A percentile compares a stretch with the other conserved stretches of the same genome.
Conservation (phyloP, 257 asterid genomes). For the Marsdenia floribunda region DNA sequence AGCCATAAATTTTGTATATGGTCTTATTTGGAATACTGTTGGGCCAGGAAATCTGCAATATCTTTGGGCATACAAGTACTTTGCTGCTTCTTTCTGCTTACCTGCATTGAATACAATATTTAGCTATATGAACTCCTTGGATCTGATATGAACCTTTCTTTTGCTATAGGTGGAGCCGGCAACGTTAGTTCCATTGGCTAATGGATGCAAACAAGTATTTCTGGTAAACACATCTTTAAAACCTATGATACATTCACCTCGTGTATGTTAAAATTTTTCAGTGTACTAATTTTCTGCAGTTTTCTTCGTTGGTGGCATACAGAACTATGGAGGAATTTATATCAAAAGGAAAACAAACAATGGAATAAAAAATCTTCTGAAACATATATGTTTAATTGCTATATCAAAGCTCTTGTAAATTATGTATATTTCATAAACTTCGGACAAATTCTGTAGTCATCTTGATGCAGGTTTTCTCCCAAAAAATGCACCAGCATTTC, state of each 20-base stretch:
- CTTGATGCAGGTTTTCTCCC: not conserved
- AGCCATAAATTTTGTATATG: not conserved
- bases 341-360: not conserved
- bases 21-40: not conserved
- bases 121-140: not conserved
- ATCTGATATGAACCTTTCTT: conserved; percentile 17
- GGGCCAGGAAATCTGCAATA: not conserved
- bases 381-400: not conserved
- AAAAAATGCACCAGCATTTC: not conserved
- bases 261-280: not conserved
- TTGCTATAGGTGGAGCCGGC: conserved; percentile 87
- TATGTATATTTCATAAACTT: not conserved
- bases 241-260: not conserved
- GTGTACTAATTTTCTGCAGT: not conserved
- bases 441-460: not conserved
- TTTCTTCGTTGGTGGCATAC: not conserved
- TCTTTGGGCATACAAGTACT: not conserved
- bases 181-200: conserved; percentile 81
- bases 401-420: not conserved
- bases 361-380: not conserved
- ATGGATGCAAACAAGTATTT: conserved; percentile 96
- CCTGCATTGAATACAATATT: not conserved
- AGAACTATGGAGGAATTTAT: not conserved
- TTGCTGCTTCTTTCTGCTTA: not conserved
- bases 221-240: conserved; percentile 45